Percentiles rank a stretch among this genome's conserved stretches.
These are phyloP conservation scores for Fusarium sulawesiense DNA, from an alignment of 2,329 filamentous ascomycete species.

Conservation along the genomic window DNA sequence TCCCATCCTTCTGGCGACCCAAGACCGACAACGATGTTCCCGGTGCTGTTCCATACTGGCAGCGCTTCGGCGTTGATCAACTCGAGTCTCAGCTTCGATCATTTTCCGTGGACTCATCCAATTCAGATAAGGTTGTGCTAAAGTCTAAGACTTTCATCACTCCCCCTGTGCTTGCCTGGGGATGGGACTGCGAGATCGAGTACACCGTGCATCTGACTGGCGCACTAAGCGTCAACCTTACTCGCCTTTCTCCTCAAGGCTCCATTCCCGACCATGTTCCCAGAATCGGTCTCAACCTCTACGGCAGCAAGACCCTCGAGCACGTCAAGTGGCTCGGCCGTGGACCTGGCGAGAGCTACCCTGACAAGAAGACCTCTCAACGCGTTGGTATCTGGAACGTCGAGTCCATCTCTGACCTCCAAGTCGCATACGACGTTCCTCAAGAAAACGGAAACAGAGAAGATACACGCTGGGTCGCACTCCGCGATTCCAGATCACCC, in stretches of 20 bases:
- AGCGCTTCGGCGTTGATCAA: constrained; percentile 60
- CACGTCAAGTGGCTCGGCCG: constrained; percentile 69
- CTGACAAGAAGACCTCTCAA: constrained; percentile 69
- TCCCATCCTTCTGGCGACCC: constrained; percentile 70
- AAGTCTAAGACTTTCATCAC: constrained; percentile 66
- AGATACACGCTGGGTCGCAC: constrained; percentile 67
- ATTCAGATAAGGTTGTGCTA: constrained; percentile 60
- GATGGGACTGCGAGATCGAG: constrained; percentile 58
- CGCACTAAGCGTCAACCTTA: constrained; percentile 58
- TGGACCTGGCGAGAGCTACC: constrained; percentile 73
- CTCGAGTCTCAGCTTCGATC: constrained; percentile 61
- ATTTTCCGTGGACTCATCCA: constrained; percentile 51
- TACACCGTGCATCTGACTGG: constrained; percentile 64
- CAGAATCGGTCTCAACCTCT: constrained; percentile 69
- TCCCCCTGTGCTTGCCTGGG: constrained; percentile 72
- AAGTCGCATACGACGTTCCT: constrained; percentile 72
- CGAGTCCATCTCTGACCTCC: constrained; percentile 60
- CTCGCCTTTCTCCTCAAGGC: constrained; percentile 58
- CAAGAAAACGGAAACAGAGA: constrained; percentile 75
- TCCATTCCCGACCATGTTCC: constrained; percentile 67
- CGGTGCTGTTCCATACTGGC: constrained; percentile 67
- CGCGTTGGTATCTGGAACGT: constrained; percentile 61
- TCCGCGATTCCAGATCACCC: constrained; percentile 41
- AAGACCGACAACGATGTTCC: constrained; percentile 73
- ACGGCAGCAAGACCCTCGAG: constrained; percentile 59